phyloP scores from a whole-genome alignment of 495 filamentous ascomycete genomes.

The Penicillium coprophilum region DNA sequence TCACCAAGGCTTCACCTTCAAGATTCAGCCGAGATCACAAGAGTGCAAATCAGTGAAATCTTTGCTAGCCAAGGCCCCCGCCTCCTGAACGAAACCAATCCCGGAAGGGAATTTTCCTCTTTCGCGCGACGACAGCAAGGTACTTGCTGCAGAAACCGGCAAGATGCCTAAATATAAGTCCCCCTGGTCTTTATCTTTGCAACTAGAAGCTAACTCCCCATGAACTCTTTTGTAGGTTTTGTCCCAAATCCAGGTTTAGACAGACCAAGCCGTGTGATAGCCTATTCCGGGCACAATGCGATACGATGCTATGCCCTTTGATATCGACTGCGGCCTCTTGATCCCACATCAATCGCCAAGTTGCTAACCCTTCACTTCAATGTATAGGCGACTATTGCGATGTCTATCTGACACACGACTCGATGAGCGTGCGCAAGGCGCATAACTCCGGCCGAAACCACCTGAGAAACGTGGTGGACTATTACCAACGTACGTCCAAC shows the following conservation, averaged over 20 bases:
- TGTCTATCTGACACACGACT: constrained; percentile 99
- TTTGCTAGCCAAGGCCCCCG: neutral
- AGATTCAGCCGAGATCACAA: neutral
- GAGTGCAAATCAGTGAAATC: neutral
- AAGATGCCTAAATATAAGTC: constrained; percentile 84
- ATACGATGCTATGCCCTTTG: constrained; percentile 7
- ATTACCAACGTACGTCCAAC: constrained; percentile 82
- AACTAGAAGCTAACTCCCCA: constrained; percentile 47
- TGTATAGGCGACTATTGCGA: constrained; percentile 95
- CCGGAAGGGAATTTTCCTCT: constrained; percentile 27
- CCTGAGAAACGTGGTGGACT: constrained; percentile 93
- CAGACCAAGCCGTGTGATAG: constrained; percentile 10
- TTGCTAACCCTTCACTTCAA: constrained; percentile 14
- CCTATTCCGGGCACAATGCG: constrained; percentile 13
- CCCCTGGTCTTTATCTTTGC: constrained; percentile 2
- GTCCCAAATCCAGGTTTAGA: neutral
- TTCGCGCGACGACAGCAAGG: constrained; percentile 21
- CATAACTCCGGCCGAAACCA: constrained; percentile 97
- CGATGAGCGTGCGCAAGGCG: constrained; percentile 98
- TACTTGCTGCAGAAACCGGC: constrained; percentile 23
- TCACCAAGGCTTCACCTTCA: neutral
- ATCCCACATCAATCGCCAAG: neutral
- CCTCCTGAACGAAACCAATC: constrained; percentile 14
- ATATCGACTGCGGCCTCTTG: constrained; percentile 4
- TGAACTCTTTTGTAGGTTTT: constrained; percentile 69